phyloP scores from a whole-genome alignment of 192 early-diverging fungal genomes.

The Tieghemiomyces parasiticus region DNA sequence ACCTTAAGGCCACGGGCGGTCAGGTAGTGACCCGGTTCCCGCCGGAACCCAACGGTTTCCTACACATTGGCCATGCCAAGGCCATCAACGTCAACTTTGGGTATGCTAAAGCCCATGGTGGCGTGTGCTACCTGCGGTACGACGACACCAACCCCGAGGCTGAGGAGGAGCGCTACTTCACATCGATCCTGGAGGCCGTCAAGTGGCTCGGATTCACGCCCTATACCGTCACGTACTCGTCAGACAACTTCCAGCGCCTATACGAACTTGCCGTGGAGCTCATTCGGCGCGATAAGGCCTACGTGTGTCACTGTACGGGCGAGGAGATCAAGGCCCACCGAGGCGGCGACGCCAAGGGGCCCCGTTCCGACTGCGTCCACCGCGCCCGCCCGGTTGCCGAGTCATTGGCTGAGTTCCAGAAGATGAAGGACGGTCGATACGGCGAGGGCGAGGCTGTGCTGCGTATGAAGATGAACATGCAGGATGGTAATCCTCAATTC shows the following conservation, averaged over 20 bases:
- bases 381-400: slow-evolving; percentile 85
- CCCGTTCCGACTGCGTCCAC: slow-evolving; percentile 77
- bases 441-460: slow-evolving; percentile 77
- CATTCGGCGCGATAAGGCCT: slow-evolving; percentile 78
- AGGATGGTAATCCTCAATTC: slow-evolving; percentile 96
- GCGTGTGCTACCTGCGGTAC: slow-evolving; percentile 82
- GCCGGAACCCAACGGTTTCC: slow-evolving; percentile 97
- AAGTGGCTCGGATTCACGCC: slow-evolving; percentile 96
- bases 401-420: slow-evolving; percentile 83
- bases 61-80: slow-evolving; percentile 99
- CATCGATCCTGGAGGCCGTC: slow-evolving; percentile 84
- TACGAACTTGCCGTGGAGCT: slow-evolving; percentile 91
- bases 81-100: slow-evolving; percentile 99
- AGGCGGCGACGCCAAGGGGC: slow-evolving; percentile 79
- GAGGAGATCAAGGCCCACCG: slow-evolving; percentile 85
- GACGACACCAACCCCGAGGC: slow-evolving; percentile 85
- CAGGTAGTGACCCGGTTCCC: slow-evolving; percentile 96
- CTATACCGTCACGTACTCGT: slow-evolving; percentile 84
- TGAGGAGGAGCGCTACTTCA: slow-evolving; percentile 93
- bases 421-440: slow-evolving; percentile 98
- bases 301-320: slow-evolving; percentile 90
- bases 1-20: slow-evolving; percentile 79
- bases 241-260: slow-evolving; percentile 92
- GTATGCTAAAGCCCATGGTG: slow-evolving; percentile 79
- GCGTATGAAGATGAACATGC: slow-evolving; percentile 99